phyloP scores from a whole-genome alignment of 1,284 basidiomycete species.

The Cystobasidiaceae sp. region DNA sequence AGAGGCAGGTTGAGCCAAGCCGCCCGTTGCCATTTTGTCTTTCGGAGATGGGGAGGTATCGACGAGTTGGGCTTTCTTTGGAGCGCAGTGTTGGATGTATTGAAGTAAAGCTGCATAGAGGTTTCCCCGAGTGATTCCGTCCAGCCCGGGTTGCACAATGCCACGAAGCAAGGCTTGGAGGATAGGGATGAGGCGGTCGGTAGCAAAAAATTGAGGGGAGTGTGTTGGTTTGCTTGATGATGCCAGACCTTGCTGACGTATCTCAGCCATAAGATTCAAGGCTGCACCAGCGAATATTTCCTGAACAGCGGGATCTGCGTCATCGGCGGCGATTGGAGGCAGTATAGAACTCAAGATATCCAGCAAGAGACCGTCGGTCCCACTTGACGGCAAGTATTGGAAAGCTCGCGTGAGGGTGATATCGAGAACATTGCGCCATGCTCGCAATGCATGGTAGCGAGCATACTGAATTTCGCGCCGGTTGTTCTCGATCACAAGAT shows the following conservation, averaged over 20 bases:
- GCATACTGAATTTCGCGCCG: slow-evolving; percentile 71
- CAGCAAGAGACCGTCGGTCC: slow-evolving; percentile 76
- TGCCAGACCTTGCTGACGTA: slow-evolving; percentile 63
- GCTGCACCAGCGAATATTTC: slow-evolving; percentile 75
- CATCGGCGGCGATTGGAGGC: slow-evolving; percentile 50
- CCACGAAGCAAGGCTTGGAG: slow-evolving; percentile 73
- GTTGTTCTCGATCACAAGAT: slow-evolving; percentile 79
- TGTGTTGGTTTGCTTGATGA: slow-evolving; percentile 27
- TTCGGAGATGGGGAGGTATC: too few species aligned
- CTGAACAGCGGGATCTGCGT: slow-evolving; percentile 65
- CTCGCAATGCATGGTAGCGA: slow-evolving; percentile 63
- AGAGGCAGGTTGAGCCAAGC: too few species aligned
- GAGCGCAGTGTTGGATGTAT: slow-evolving; percentile 61
- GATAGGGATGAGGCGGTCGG: slow-evolving; percentile 70
- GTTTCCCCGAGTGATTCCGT: slow-evolving; percentile 91
- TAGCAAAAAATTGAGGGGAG: slow-evolving; percentile 47
- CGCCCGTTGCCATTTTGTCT: too few species aligned
- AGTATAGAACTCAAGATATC: slow-evolving; percentile 70
- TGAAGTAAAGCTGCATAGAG: slow-evolving; percentile 88
- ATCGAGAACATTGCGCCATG: slow-evolving; percentile 78
- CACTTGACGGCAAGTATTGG: slow-evolving; percentile 67
- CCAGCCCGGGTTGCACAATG: slow-evolving; percentile 67
- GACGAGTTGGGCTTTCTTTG: too few species aligned
- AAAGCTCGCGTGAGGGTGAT: slow-evolving; percentile 79
- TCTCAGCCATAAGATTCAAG: slow-evolving; percentile 73